Evolutionary conservation across 805 yeast species (phyloP).

Genomic region (Priceomyces fermenticarens): DNA sequence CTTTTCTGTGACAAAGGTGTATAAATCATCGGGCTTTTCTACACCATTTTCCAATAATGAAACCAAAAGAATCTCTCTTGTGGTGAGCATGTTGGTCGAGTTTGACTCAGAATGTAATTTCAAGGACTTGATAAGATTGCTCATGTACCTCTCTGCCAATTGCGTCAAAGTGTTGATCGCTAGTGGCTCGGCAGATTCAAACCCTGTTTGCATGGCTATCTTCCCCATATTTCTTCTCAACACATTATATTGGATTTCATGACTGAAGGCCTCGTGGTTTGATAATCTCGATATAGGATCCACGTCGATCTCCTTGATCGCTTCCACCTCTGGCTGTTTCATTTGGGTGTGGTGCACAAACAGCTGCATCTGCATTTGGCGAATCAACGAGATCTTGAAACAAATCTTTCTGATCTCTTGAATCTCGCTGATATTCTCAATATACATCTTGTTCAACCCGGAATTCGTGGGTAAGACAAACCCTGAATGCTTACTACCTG

Average conservation of each 20-base stretch:
- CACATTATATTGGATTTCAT: constrained; percentile 61
- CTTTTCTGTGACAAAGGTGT: constrained; percentile 70
- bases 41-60: constrained; percentile 85
- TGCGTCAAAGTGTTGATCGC: constrained; percentile 82
- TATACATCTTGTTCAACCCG: constrained; percentile 61
- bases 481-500: constrained; percentile 22
- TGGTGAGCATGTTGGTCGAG: constrained; percentile 40
- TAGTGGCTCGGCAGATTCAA: constrained; percentile 73
- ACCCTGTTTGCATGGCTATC: constrained; percentile 87
- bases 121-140: constrained; percentile 68
- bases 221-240: constrained; percentile 71
- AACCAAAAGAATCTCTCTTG: constrained; percentile 50
- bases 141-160: constrained; percentile 75
- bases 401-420: constrained; percentile 87
- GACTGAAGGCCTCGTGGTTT: constrained; percentile 61
- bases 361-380: constrained; percentile 86
- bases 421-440: constrained; percentile 69
- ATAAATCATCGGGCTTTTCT: constrained; percentile 70
- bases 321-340: constrained; percentile 64
- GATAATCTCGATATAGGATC: constrained; percentile 76
- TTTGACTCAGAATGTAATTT: constrained; percentile 68
- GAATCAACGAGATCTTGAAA: constrained; percentile 79
- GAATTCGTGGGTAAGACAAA: constrained; percentile 36
- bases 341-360: constrained; percentile 71
- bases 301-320: constrained; percentile 66